Base-by-base conservation (phyloP, 2,329 filamentous ascomycete species). In the Fusarium concolor region DNA sequence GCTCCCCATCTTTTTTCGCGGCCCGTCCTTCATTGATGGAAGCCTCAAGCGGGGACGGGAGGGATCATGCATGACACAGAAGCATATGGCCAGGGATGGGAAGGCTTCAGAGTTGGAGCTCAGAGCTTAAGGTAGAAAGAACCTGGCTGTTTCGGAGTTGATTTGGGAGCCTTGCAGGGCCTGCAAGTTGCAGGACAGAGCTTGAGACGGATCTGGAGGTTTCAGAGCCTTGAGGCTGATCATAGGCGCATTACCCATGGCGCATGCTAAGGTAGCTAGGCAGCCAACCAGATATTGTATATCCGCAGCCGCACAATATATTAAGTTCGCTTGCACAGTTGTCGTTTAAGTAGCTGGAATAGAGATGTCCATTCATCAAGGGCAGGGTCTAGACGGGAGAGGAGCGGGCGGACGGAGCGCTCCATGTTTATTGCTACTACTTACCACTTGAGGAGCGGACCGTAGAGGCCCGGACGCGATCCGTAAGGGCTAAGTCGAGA, bases 401-500 rank as follows among this genome's bases (percentile, higher is more conserved):
- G 55, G 51, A 41, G 46, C 59, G 63, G 66, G 50, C 44, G 50
- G 56, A 26, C 55, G 42, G 45, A 57, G 56, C 47, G 62, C 39
- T 44, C 50, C 52, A 71, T 43, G 56, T 49, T 53, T 58, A 58
- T 18, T 43, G 18, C 18, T 51, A 44, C 49, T n/a, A 51, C 35
- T 43, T 51, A 43, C 53, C 57, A 59, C 62, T 64, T 58, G 62
- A 70, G 70, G 65, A 60, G 59, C 70, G 70, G 70, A 73, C 70
- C 70, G 70, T 65, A 54, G 68, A 71, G 68, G 68, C 62, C 65
- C 61, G 59, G 51, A 58, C 58, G 41, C 67, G 65, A 72, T 58
- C 70, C 62, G 68, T 63, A 57, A 47, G 57, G 49, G 63, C 10
- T 31, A 12, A 62, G 28, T 46, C 14, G 46, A 60, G 52, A 64